Conservation (phyloP, 192 early-diverging fungal species). For the Chytriomyces confervae region DNA sequence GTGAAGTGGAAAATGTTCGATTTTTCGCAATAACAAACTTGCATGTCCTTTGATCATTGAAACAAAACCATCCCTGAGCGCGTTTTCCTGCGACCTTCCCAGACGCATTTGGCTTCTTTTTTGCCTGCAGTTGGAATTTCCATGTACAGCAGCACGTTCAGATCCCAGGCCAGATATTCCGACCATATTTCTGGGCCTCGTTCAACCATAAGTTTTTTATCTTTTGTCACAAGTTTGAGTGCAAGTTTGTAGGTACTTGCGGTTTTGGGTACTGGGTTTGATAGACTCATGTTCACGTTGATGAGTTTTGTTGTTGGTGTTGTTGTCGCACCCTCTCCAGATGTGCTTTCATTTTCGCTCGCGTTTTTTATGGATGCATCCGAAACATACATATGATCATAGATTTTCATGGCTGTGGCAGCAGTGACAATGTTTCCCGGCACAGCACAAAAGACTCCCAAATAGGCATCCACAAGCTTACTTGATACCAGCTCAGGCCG, state of each 20-base stretch:
- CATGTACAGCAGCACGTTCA: too few relatives aligned
- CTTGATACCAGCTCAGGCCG: background rate
- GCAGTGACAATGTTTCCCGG: slow-evolving; percentile 23
- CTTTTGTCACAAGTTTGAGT: background rate
- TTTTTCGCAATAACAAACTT: background rate
- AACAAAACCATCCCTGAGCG: slow-evolving; percentile 6
- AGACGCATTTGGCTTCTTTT: slow-evolving; percentile 12
- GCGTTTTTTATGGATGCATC: background rate
- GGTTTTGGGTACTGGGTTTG: background rate
- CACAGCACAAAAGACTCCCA: slow-evolving; percentile 10
- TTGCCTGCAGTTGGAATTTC: background rate
- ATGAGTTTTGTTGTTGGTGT: background rate
- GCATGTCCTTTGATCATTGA: slow-evolving; percentile 14
- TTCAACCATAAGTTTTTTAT: slow-evolving; percentile 14
- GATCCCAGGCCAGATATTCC: slow-evolving; percentile 3
- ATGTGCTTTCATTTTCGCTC: background rate
- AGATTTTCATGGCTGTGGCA: slow-evolving; percentile 18
- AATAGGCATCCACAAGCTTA: slow-evolving; percentile 13
- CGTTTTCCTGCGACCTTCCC: slow-evolving; percentile 6
- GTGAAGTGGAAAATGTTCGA: too few relatives aligned
- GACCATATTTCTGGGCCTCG: slow-evolving; percentile 9
- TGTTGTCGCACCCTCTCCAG: background rate
- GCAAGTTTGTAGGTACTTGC: slow-evolving; percentile 10
- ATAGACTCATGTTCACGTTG: background rate
- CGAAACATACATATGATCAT: slow-evolving; percentile 11